These are phyloP conservation scores for Grigorovia yakushimaensis DNA, from an alignment of 805 yeast species.

Conservation along the genomic window DNA sequence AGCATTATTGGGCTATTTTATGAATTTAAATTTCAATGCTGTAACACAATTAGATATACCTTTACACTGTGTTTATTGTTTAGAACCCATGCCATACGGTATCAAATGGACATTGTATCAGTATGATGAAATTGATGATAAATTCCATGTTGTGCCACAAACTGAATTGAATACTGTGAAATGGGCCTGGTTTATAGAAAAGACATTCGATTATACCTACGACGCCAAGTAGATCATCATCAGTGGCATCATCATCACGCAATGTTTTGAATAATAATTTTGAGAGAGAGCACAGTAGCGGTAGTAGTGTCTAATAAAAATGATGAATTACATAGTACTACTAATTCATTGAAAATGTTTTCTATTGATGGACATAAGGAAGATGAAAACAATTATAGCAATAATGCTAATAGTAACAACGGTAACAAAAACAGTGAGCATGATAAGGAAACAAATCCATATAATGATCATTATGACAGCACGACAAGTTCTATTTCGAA, in stretches of 20 bases:
- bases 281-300: not conserved
- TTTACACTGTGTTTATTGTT: slow-evolving; percentile 76
- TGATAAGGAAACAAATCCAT: too few relatives aligned
- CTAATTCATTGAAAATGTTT: not conserved
- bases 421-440: not conserved
- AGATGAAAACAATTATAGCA: too few relatives aligned
- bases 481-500: not conserved
- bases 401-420: too few relatives aligned
- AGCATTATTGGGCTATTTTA: slow-evolving; percentile 76
- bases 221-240: slow-evolving; percentile 37
- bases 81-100: slow-evolving; percentile 92
- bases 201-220: slow-evolving; percentile 68
- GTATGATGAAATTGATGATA: slow-evolving; percentile 66
- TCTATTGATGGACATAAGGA: not conserved
- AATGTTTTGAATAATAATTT: not conserved
- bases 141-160: slow-evolving; percentile 59
- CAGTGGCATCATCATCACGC: not conserved
- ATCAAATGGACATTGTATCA: slow-evolving; percentile 88
- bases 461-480: not conserved
- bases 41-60: slow-evolving; percentile 91
- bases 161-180: slow-evolving; percentile 39
- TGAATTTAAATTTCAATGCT: slow-evolving; percentile 68
- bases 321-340: not conserved
- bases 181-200: slow-evolving; percentile 60
- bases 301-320: not conserved